Evolutionary conservation across 2,329 filamentous ascomycete species (phyloP), one percentile per base, ranked within the genome.

Genomic region (Phaeosphaeria sp.): DNA sequence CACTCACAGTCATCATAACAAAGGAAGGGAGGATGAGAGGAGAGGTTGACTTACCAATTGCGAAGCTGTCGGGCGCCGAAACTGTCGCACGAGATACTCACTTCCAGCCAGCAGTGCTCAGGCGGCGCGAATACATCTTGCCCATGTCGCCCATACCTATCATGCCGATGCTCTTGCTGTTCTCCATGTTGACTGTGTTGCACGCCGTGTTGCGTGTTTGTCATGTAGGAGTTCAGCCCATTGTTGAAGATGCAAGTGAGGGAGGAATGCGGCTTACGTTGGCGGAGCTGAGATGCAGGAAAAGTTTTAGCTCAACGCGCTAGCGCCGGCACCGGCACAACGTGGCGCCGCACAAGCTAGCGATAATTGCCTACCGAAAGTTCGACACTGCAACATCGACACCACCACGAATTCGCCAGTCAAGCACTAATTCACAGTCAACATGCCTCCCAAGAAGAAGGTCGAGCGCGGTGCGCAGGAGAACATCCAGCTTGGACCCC

Each of bases 141-240:
- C 95, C 95, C 95, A 99, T 99, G 74, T 97, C 94, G 65, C 95
- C 95, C 93, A 99, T 97, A 60, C 95, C 95, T 77, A 99, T 99
- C 74, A 99, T 91, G 67, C 95, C 95, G 67, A 99, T 86, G 62
- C 90, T 87, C 76, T 92, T 92, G 73, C 60, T 61, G 24, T 86
- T 83, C 68, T 89, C 86, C 89, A 86, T 82, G 36, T 21, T 71
- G 64, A 56, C 56, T 81, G 68, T 73, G 52, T 61, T 59, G 56
- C 65, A 67, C 65, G 61, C 60, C 62, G 30, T 54, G 60, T 51
- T 65, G 63, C 63, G 63, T 55, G 63, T 60, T 51, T 67, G 59
- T 59, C 54, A 61, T 66, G 57, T 52, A 59, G 42, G 58, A 62
- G 60, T 67, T 74, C 69, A 74, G 69, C 67, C 58, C 71, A 75